Evolutionary conservation across 2,329 filamentous ascomycete species (phyloP).

Genomic region (Bimuria novae-zelandiae): DNA sequence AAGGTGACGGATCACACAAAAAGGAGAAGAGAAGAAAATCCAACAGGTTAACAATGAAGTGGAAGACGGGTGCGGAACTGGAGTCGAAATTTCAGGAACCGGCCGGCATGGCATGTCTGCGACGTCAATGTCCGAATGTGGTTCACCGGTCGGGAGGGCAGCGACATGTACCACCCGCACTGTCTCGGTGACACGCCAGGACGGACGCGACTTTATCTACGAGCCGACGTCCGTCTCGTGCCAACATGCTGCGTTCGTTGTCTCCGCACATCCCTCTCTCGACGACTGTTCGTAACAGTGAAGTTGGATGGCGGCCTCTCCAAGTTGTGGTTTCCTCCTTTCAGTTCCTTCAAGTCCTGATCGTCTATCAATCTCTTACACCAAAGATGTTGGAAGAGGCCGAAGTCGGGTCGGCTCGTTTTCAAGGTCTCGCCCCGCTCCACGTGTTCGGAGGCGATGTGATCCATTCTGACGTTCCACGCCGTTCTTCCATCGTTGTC

Average conservation of each 20-base stretch:
- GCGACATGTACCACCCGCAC: constrained; percentile 2
- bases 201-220: not conserved
- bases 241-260: constrained; percentile 14
- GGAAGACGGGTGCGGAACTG: not conserved
- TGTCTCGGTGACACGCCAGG: not conserved
- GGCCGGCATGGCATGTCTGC: not conserved
- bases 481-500: constrained; percentile 18
- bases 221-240: not conserved
- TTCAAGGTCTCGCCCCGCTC: constrained; percentile 23
- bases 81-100: constrained; percentile 4
- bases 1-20: not conserved
- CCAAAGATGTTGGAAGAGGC: constrained; percentile 32
- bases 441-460: constrained; percentile 24
- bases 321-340: constrained; percentile 28
- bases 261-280: constrained; percentile 13
- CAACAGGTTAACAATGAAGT: not conserved
- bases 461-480: constrained; percentile 32
- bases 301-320: constrained; percentile 19
- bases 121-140: not conserved
- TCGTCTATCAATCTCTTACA: constrained; percentile 33
- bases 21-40: not conserved
- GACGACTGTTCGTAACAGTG: constrained; percentile 15
- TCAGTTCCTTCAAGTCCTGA: constrained; percentile 34
- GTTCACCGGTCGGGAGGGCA: constrained; percentile 6
- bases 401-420: constrained; percentile 29